These are phyloP conservation scores for Tephrocybe rancida DNA, from an alignment of 768 basidiomycete genomes.

Conservation along the genomic window DNA sequence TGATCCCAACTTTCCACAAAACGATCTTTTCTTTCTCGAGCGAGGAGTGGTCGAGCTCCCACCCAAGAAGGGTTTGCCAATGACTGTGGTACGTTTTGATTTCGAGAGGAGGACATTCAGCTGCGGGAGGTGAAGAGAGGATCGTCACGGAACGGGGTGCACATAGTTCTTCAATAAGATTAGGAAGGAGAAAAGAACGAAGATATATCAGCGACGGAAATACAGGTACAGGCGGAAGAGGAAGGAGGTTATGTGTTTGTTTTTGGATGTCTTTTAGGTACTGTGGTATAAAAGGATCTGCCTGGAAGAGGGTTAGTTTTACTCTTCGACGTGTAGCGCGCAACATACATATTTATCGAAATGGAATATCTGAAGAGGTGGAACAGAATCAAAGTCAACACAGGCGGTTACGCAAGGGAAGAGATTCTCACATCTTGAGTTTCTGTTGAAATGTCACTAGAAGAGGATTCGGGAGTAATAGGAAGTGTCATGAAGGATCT, in stretches of 20 bases:
- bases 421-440: slow-evolving; percentile 15
- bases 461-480: slow-evolving; percentile 7
- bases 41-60: slow-evolving; percentile 46
- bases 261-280: slow-evolving; percentile 53
- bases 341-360: slow-evolving; percentile 50
- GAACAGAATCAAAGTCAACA: not conserved
- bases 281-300: slow-evolving; percentile 49
- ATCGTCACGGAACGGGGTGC: slow-evolving; percentile 24
- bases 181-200: slow-evolving; percentile 40
- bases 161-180: slow-evolving; percentile 32
- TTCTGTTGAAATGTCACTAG: slow-evolving; percentile 7
- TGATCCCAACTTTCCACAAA: slow-evolving; percentile 40
- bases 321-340: not conserved
- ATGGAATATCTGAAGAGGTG: slow-evolving; percentile 20
- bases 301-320: slow-evolving; percentile 27
- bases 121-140: slow-evolving; percentile 30
- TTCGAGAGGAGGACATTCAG: slow-evolving; percentile 27
- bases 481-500: slow-evolving; percentile 16
- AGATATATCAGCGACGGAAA: slow-evolving; percentile 46
- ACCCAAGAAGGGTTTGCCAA: slow-evolving; percentile 43
- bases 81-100: slow-evolving; percentile 37
- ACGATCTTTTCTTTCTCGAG: slow-evolving; percentile 45
- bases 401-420: not conserved
- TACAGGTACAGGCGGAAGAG: slow-evolving; percentile 41
- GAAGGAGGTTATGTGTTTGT: slow-evolving; percentile 41